These are phyloP conservation scores for Scopulariopsis brevicaulis DNA, from an alignment of 2,329 filamentous ascomycete species.

Conservation along the genomic window DNA sequence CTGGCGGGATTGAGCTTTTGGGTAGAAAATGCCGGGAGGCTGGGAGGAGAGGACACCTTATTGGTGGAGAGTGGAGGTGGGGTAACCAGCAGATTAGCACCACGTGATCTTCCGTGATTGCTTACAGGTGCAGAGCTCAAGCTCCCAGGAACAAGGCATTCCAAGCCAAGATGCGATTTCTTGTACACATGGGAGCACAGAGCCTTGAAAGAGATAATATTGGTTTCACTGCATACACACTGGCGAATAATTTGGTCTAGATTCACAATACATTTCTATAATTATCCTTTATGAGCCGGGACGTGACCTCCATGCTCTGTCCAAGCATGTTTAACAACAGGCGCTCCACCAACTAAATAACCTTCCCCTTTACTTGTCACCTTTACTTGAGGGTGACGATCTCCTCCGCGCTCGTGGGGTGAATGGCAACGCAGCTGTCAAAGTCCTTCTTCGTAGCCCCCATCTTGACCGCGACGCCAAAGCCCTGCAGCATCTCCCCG, in stretches of 20 bases:
- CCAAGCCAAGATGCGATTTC: no score
- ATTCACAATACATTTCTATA: no score
- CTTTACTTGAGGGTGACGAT: conserved; percentile 52
- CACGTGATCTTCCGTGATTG: not conserved
- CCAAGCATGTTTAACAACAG: no score
- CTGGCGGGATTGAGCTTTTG: not conserved
- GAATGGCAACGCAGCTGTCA: conserved; percentile 64
- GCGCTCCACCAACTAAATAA: no score
- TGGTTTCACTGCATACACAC: no score
- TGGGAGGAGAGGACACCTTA: not conserved
- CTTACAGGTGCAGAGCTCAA: not conserved
- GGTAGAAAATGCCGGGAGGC: not conserved
- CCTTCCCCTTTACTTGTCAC: not conserved
- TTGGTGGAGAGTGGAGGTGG: not conserved
- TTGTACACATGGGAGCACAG: no score
- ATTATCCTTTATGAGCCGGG: no score
- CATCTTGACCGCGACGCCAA: conserved; percentile 71
- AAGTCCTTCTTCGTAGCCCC: conserved; percentile 69
- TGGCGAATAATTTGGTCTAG: no score
- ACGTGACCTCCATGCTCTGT: no score
- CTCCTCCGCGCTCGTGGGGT: conserved; percentile 68
- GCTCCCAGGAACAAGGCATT: no score
- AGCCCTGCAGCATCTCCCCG: conserved; percentile 65
- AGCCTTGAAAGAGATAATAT: no score
- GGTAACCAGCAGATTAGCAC: not conserved